These are phyloP conservation scores for Dothistroma septosporum DNA, from an alignment of 2,329 filamentous ascomycete genomes.

Conservation along the genomic window DNA sequence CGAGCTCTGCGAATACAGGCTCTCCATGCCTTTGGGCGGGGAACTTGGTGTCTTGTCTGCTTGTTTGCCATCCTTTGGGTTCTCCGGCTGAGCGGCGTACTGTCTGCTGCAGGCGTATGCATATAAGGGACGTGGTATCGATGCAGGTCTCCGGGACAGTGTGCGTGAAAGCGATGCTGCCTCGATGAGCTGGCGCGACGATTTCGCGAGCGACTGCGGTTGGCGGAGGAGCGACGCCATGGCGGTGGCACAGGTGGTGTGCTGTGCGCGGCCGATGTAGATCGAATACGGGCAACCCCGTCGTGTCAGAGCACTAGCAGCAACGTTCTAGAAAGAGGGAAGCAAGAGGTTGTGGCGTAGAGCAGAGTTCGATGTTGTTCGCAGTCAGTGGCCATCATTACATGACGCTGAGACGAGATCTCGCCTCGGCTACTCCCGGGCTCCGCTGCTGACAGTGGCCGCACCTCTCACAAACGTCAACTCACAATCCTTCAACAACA, in stretches of 20 bases:
- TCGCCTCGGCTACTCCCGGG: not conserved
- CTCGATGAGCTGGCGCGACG: conserved; percentile 34
- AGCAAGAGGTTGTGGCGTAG: not conserved
- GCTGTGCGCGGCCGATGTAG: not conserved
- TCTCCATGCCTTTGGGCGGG: conserved; percentile 43
- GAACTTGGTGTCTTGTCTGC: conserved; percentile 33
- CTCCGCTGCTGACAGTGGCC: not conserved
- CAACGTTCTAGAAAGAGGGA: not conserved
- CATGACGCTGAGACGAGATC: not conserved
- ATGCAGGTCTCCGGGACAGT: conserved; percentile 36
- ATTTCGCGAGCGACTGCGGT: conserved; percentile 33
- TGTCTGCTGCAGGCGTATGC: conserved; percentile 41
- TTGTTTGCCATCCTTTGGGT: conserved; percentile 38
- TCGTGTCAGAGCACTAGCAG: not conserved
- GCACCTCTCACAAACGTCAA: not conserved
- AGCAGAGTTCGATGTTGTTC: not conserved
- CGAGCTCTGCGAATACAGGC: conserved; percentile 43
- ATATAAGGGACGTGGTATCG: conserved; percentile 42
- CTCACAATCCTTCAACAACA: not conserved
- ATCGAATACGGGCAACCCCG: not conserved
- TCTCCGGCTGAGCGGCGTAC: conserved; percentile 44
- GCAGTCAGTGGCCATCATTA: not conserved
- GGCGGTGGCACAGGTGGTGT: conserved; percentile 1
- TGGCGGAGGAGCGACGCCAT: conserved; percentile 37
- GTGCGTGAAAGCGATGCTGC: conserved; percentile 34